These are phyloP conservation scores for Phytomonas sp. DNA, from an alignment of 208 protist species.

Conservation along the genomic window DNA sequence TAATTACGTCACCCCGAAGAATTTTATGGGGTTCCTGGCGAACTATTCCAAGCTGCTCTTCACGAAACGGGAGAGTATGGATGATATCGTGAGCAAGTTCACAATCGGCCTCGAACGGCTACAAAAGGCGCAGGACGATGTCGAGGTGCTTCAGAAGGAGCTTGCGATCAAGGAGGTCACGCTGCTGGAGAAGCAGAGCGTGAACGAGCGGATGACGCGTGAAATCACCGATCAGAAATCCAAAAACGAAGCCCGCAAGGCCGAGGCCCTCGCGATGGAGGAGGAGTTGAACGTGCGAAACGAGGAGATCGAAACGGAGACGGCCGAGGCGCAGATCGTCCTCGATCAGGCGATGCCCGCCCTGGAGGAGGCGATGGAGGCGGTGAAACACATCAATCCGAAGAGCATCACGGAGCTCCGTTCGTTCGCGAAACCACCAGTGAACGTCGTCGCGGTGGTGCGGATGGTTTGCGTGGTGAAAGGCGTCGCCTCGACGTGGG, in stretches of 20 bases:
- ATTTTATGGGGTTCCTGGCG: constrained; percentile 97
- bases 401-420: constrained; percentile 96
- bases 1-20: constrained; percentile 98
- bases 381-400: constrained; percentile 92
- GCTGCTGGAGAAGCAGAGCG: constrained; percentile 90
- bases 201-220: constrained; percentile 90
- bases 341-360: constrained; percentile 96
- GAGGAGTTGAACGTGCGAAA: constrained; percentile 87
- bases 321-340: constrained; percentile 90
- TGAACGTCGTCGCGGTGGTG: constrained; percentile 93
- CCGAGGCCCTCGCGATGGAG: constrained; percentile 87
- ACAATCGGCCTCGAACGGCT: constrained; percentile 96
- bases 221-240: constrained; percentile 88
- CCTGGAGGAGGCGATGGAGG: constrained; percentile 93
- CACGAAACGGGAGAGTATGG: constrained; percentile 90
- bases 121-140: constrained; percentile 91
- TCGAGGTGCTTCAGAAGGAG: constrained; percentile 93
- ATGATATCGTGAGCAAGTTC: constrained; percentile 93
- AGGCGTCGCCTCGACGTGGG: constrained; percentile 82
- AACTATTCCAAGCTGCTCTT: constrained; percentile 94
- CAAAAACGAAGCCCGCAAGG: constrained; percentile 86
- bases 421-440: constrained; percentile 94
- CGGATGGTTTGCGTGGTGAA: constrained; percentile 92
- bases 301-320: constrained; percentile 88
- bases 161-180: constrained; percentile 92